Percentiles rank a stretch among this genome's conserved stretches.
phyloP scores from a whole-genome alignment of 768 basidiomycete species.

The Boletellus sp. region DNA sequence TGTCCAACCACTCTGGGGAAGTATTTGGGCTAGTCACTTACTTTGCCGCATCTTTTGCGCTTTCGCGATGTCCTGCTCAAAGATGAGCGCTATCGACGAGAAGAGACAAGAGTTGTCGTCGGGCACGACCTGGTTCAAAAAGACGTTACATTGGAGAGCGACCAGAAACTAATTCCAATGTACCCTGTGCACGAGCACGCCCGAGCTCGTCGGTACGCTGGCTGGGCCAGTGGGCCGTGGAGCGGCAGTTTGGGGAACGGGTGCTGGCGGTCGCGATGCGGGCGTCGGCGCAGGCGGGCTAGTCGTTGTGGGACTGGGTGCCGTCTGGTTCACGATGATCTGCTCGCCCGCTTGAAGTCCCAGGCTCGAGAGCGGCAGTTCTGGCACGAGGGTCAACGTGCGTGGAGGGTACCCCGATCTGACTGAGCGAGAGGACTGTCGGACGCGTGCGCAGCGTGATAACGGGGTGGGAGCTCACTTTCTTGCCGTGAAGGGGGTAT shows the following conservation, averaged over 20 bases:
- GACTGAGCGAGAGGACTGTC: slow-evolving; percentile 40
- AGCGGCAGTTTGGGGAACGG: slow-evolving; percentile 12
- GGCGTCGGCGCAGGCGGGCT: slow-evolving; percentile 8
- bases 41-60: slow-evolving; percentile 71
- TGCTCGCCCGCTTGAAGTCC: slow-evolving; percentile 80
- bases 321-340: slow-evolving; percentile 65
- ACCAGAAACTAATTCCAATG: background rate
- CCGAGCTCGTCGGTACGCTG: slow-evolving; percentile 57
- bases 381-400: slow-evolving; percentile 64
- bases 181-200: slow-evolving; percentile 74
- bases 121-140: slow-evolving; percentile 66
- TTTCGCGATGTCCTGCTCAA: slow-evolving; percentile 76
- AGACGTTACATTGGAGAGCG: slow-evolving; percentile 1
- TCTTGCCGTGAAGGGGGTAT: slow-evolving; percentile 78
- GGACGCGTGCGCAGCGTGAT: background rate
- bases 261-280: slow-evolving; percentile 12
- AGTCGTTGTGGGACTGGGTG: slow-evolving; percentile 6
- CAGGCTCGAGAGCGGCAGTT: slow-evolving; percentile 71
- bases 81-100: slow-evolving; percentile 79
- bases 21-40: slow-evolving; percentile 32
- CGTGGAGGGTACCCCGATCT: slow-evolving; percentile 85
- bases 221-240: slow-evolving; percentile 42
- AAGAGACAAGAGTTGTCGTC: slow-evolving; percentile 98
- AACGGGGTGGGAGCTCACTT: slow-evolving; percentile 44
- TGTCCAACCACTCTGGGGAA: background rate